phyloP scores from a whole-genome alignment of 805 yeast genomes.

The Yarrowia deformans region DNA sequence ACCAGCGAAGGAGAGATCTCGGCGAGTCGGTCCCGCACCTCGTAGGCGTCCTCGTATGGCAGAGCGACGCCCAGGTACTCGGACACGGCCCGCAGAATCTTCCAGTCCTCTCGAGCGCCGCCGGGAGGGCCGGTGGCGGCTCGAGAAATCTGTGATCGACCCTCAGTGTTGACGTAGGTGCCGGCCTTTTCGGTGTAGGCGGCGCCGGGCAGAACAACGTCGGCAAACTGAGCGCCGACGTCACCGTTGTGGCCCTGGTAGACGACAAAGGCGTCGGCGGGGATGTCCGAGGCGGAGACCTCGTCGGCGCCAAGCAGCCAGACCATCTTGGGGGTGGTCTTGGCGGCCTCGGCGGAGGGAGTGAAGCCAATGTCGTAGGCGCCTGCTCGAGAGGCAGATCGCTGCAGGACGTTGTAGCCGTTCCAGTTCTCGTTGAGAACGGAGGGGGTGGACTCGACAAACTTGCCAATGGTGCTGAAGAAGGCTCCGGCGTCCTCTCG shows the following conservation, averaged over 20 bases:
- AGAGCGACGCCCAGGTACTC: slow-evolving; percentile 75
- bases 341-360: slow-evolving; percentile 57
- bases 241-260: slow-evolving; percentile 95
- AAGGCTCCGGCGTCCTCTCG: slow-evolving; percentile 68
- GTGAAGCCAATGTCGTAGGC: slow-evolving; percentile 86
- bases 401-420: slow-evolving; percentile 79
- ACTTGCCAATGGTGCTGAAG: slow-evolving; percentile 65
- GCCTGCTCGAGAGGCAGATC: slow-evolving; percentile 87
- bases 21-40: slow-evolving; percentile 71
- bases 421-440: slow-evolving; percentile 79
- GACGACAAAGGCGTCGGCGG: slow-evolving; percentile 84
- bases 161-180: slow-evolving; percentile 88
- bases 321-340: slow-evolving; percentile 70
- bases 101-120: slow-evolving; percentile 92
- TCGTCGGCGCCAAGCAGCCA: slow-evolving; percentile 89
- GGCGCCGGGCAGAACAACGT: slow-evolving; percentile 83
- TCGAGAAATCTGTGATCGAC: slow-evolving; percentile 82
- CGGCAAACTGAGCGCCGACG: slow-evolving; percentile 85
- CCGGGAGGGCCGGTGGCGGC: slow-evolving; percentile 91
- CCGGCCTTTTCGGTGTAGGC: slow-evolving; percentile 89
- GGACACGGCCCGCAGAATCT: slow-evolving; percentile 79
- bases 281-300: slow-evolving; percentile 69
- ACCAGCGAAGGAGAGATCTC: slow-evolving; percentile 83
- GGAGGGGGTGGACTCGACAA: slow-evolving; percentile 62
- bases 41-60: slow-evolving; percentile 76